phyloP scores from a whole-genome alignment of 2,329 filamentous ascomycete genomes.

The Penicillium paneum region DNA sequence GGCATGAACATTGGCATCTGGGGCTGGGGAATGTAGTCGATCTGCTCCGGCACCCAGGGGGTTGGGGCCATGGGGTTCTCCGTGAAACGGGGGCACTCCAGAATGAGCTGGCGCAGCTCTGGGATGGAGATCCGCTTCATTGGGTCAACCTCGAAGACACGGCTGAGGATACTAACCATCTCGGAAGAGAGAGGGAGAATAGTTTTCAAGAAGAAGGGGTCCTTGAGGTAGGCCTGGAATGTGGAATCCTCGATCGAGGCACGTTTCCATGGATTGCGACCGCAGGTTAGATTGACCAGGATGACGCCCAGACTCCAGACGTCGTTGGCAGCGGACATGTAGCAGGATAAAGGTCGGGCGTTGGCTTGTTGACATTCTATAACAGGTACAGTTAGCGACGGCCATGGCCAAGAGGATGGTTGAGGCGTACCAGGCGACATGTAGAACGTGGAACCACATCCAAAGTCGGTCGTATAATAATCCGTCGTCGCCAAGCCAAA shows the following conservation, averaged over 20 bases:
- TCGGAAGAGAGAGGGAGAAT: slow-evolving; percentile 90
- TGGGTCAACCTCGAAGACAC: slow-evolving; percentile 85
- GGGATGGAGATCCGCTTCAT: slow-evolving; percentile 75
- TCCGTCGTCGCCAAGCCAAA: slow-evolving; percentile 92
- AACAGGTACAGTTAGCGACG: slow-evolving; percentile 24
- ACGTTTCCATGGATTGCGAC: slow-evolving; percentile 98
- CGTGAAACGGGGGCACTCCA: slow-evolving; percentile 72
- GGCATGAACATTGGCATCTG: slow-evolving; percentile 34
- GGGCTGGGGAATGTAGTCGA: slow-evolving; percentile 36
- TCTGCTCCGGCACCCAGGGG: slow-evolving; percentile 37
- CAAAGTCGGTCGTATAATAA: slow-evolving; percentile 83
- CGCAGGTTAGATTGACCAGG: slow-evolving; percentile 93
- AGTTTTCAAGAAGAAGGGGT: slow-evolving; percentile 81
- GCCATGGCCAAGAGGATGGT: not conserved
- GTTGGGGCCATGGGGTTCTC: slow-evolving; percentile 34
- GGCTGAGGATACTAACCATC: slow-evolving; percentile 79
- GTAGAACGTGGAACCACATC: slow-evolving; percentile 97
- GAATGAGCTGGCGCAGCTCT: slow-evolving; percentile 74
- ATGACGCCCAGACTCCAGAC: slow-evolving; percentile 98
- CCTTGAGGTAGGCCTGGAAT: slow-evolving; percentile 84
- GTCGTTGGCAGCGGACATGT: slow-evolving; percentile 91
- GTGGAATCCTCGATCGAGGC: slow-evolving; percentile 91
- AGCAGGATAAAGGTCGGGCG: slow-evolving; percentile 69
- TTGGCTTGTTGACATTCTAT: slow-evolving; percentile 83
- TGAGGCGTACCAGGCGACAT: slow-evolving; percentile 88